Evolutionary conservation across 805 yeast species (phyloP).

Genomic region (Lipomyces chichibuensis): DNA sequence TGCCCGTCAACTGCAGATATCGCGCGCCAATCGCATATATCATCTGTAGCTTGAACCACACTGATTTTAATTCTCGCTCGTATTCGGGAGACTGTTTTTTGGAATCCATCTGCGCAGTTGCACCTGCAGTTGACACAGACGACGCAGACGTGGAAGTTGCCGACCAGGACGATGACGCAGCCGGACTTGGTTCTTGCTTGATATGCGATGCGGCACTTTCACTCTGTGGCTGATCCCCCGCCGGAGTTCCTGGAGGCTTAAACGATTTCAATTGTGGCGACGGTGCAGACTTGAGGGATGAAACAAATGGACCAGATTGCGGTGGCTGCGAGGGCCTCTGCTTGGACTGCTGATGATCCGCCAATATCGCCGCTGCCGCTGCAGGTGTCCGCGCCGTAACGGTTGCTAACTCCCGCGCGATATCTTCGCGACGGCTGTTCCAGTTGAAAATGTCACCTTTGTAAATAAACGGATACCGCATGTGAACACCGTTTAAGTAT

Average conservation of each 20-base stretch:
- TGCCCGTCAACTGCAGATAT: slow-evolving; percentile 29
- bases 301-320: not conserved
- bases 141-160: not conserved
- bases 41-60: slow-evolving; percentile 34
- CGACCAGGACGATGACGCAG: not conserved
- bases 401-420: slow-evolving; percentile 22
- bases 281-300: slow-evolving; percentile 1
- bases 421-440: slow-evolving; percentile 20
- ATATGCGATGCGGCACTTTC: not conserved
- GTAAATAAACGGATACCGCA: slow-evolving; percentile 30
- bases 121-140: not conserved
- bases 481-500: slow-evolving; percentile 27
- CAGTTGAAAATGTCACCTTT: slow-evolving; percentile 17
- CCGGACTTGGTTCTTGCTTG: not conserved
- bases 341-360: not conserved
- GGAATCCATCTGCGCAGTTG: not conserved
- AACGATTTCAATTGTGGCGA: not conserved
- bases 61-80: slow-evolving; percentile 10
- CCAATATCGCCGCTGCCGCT: not conserved
- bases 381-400: slow-evolving; percentile 12
- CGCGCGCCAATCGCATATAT: slow-evolving; percentile 34
- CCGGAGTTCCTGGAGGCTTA: not conserved
- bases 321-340: slow-evolving; percentile 2
- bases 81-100: not conserved
- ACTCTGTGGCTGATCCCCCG: not conserved